Percentiles rank a stretch among this genome's conserved stretches.
These are phyloP conservation scores for barley (Hordeum vulgare) DNA, from an alignment of 176 grass and related monocot genomes.

Conservation along the genomic window DNA sequence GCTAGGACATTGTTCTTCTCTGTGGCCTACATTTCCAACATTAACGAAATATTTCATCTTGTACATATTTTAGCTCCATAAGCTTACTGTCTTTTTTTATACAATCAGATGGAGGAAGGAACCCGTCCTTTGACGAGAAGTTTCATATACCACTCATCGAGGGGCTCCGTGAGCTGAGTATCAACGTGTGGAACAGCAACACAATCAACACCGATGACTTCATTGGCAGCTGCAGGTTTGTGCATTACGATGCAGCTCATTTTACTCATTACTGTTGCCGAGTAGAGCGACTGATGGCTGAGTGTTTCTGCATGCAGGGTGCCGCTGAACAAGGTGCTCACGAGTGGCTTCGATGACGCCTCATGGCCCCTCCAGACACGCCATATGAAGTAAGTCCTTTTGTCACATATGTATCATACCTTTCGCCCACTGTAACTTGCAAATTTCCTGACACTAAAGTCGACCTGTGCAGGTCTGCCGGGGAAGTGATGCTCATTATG, in stretches of 20 bases:
- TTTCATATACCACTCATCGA: conserved; percentile 79
- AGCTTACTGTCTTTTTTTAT: background rate
- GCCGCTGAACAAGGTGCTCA: conserved; percentile 69
- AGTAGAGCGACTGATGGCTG: background rate
- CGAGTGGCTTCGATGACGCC: conserved; percentile 64
- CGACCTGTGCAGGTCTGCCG: conserved; percentile 45
- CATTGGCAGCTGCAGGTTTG: conserved; percentile 72
- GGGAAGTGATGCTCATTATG: conserved; percentile 77
- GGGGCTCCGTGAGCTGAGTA: conserved; percentile 64
- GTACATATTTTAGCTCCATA: background rate
- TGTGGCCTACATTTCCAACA: background rate
- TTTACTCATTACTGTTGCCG: background rate
- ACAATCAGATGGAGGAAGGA: conserved; percentile 65
- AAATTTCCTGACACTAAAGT: conserved; percentile 14
- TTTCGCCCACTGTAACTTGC: background rate
- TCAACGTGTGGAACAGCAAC: conserved; percentile 74
- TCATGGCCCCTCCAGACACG: conserved; percentile 76
- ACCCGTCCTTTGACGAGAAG: conserved; percentile 78
- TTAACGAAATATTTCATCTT: background rate
- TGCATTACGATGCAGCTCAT: background rate
- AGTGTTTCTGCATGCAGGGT: conserved; percentile 37
- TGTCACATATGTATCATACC: background rate
- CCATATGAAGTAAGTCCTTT: conserved; percentile 50
- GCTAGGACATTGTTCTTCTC: background rate
- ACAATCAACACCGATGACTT: conserved; percentile 64